Conservation (phyloP, 2,329 filamentous ascomycete genomes). For the Botrytis elliptica region DNA sequence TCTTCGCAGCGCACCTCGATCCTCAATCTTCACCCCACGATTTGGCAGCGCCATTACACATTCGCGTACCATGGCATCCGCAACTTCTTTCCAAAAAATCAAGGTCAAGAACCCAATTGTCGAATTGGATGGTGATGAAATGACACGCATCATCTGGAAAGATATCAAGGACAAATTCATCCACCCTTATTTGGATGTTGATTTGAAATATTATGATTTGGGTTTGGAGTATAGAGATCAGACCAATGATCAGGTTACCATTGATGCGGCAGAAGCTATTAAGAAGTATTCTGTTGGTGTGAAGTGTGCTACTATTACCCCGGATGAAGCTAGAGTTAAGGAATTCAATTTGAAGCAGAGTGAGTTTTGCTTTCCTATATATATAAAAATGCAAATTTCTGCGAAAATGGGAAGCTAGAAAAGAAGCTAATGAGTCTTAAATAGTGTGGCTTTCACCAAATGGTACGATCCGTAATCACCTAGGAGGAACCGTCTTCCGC, state of each 20-base stretch:
- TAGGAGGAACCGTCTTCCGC: slow-evolving; percentile 96
- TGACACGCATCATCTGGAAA: slow-evolving; percentile 99
- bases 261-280: slow-evolving; percentile 94
- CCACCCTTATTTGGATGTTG: slow-evolving; percentile 90
- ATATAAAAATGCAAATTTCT: background rate
- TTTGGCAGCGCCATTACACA: slow-evolving; percentile 37
- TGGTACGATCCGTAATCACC: slow-evolving; percentile 74
- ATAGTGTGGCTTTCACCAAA: slow-evolving; percentile 98
- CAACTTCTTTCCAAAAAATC: slow-evolving; percentile 70
- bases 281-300: slow-evolving; percentile 98
- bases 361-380: slow-evolving; percentile 45
- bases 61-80: slow-evolving; percentile 53
- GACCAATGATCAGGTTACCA: slow-evolving; percentile 93
- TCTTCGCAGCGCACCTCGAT: slow-evolving; percentile 10
- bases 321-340: slow-evolving; percentile 92
- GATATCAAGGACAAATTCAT: slow-evolving; percentile 99
- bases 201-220: slow-evolving; percentile 97
- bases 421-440: slow-evolving; percentile 22
- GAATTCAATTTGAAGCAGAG: slow-evolving; percentile 99
- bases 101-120: slow-evolving; percentile 99
- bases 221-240: slow-evolving; percentile 92
- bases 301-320: slow-evolving; percentile 99
- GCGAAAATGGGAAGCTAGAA: background rate
- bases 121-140: slow-evolving; percentile 92
- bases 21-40: slow-evolving; percentile 12